Base-by-base conservation (phyloP, 2,329 filamentous ascomycete genomes). In the Iodosphaeria phyllophila region DNA sequence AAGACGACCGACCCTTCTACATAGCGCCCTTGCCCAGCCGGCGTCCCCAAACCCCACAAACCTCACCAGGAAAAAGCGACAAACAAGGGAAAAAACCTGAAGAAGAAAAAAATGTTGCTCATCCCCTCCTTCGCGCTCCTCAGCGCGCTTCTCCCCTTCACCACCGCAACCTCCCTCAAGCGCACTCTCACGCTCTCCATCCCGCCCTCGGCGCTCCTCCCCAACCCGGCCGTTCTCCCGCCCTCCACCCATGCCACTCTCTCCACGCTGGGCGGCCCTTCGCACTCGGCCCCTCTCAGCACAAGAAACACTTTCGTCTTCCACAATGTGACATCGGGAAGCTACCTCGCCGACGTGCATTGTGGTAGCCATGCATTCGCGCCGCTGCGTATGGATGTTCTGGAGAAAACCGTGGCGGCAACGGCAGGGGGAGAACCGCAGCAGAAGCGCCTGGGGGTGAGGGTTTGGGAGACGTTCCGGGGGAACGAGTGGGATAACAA, bases 401-500 rank as follows among this genome's bases (percentile, higher is more conserved):
- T 41, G 3, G 32, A 24, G 16, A 38, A 34, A 27, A 32, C 48
- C 25, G 47, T 51, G 18, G 44, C 50, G 13, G 46, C n/a, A n/a
- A n/a, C n/a, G n/a, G 52, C 36, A 47, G 49, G 6, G 33, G 20
- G n/a, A 27, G 13, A 4, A 11, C 18, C 1, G 24, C 11, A 6
- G 19, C 13, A 19, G 26, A 15, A 15, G 17, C 30, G 16, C 21
- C 37, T 56, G 19, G 47, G 60, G 23, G 57, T 82, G 3, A 52
- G 60, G 20, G 72, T 72, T 15, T 89, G 78, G 74, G 78, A 86
- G 56, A 92, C 82, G 14, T 92, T 74, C 46, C 61, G 82, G 23
- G 83, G 82, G 1, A 86, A 92, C 40, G 78, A 89, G 37, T 93
- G 86, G 83, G 70, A 60, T 11, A 91, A 92, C 45, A 76, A 71